Conservation (phyloP, 129 eudicot species). For the Chrysanthemum lavandulifolium region DNA sequence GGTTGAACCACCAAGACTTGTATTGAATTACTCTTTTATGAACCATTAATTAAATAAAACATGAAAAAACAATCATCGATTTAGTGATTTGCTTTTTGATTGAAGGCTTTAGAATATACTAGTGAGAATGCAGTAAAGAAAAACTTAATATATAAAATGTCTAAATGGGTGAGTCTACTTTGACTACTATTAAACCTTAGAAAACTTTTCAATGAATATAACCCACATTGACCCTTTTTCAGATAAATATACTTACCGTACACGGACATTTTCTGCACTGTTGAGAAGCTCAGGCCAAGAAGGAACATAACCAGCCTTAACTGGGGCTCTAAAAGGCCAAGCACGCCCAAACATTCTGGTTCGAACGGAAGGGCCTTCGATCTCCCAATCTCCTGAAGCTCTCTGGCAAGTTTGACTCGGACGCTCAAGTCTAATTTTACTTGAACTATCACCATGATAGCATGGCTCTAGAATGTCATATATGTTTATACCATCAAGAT, state of each 20-base stretch:
- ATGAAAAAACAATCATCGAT: too few species aligned
- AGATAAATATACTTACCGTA: conserved; percentile 51
- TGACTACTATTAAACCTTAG: too few species aligned
- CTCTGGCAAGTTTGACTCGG: conserved; percentile 49
- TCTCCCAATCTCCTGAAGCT: conserved; percentile 89
- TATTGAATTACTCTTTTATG: too few species aligned
- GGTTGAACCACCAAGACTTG: too few species aligned
- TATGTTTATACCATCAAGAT: conserved; percentile 57
- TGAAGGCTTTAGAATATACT: too few species aligned
- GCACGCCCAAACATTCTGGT: conserved; percentile 98
- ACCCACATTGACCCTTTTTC: neutral
- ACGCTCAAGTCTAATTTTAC: conserved; percentile 30
- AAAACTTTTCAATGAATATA: too few species aligned
- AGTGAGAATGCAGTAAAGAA: too few species aligned
- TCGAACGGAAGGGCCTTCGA: conserved; percentile 87
- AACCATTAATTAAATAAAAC: too few species aligned
- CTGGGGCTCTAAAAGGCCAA: conserved; percentile 97
- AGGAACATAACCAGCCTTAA: conserved; percentile 84
- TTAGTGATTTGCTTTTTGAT: too few species aligned
- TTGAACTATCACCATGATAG: conserved; percentile 54
- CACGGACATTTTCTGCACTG: conserved; percentile 54
- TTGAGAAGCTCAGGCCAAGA: conserved; percentile 87
- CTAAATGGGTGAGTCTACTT: too few species aligned
- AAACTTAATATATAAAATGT: too few species aligned
- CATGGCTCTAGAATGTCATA: conserved; percentile 94